Evolutionary conservation across 2,329 filamentous ascomycete genomes (phyloP).

Genomic region (Ascochyta viciae-villosae): DNA sequence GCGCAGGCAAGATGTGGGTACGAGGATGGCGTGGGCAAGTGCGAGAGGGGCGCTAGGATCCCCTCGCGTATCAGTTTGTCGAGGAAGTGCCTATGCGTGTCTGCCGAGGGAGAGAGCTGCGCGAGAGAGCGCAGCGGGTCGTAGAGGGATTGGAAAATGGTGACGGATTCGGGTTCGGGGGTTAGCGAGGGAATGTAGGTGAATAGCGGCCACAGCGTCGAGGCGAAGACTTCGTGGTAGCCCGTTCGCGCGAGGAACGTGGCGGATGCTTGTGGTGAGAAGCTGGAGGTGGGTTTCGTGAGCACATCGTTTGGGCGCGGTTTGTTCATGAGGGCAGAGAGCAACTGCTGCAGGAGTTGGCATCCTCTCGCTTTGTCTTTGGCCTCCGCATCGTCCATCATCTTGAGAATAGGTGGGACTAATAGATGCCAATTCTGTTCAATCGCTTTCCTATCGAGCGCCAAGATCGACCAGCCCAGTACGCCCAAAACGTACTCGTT

Average conservation of each 20-base stretch:
- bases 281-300: conserved; percentile 27
- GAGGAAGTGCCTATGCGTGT: conserved; percentile 44
- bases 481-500: conserved; percentile 61
- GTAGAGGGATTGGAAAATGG: conserved; percentile 71
- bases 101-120: conserved; percentile 18
- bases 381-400: conserved; percentile 69
- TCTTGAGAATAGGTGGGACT: conserved; percentile 71
- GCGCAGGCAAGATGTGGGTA: conserved; percentile 64
- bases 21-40: conserved; percentile 59
- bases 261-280: conserved; percentile 49
- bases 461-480: conserved; percentile 66
- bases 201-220: conserved; percentile 75
- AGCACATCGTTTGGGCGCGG: background rate
- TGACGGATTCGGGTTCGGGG: conserved; percentile 71
- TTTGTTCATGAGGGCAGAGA: conserved; percentile 50
- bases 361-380: conserved; percentile 65
- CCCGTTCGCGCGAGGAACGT: conserved; percentile 61
- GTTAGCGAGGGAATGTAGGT: conserved; percentile 79
- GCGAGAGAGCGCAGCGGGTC: conserved; percentile 67
- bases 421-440: conserved; percentile 70
- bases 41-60: conserved; percentile 56
- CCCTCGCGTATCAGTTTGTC: conserved; percentile 54
- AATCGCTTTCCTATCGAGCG: conserved; percentile 59
- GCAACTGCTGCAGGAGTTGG: conserved; percentile 60
- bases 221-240: conserved; percentile 71